Conservation (phyloP, 306 rosid genomes). For the Quillaja saponaria region DNA sequence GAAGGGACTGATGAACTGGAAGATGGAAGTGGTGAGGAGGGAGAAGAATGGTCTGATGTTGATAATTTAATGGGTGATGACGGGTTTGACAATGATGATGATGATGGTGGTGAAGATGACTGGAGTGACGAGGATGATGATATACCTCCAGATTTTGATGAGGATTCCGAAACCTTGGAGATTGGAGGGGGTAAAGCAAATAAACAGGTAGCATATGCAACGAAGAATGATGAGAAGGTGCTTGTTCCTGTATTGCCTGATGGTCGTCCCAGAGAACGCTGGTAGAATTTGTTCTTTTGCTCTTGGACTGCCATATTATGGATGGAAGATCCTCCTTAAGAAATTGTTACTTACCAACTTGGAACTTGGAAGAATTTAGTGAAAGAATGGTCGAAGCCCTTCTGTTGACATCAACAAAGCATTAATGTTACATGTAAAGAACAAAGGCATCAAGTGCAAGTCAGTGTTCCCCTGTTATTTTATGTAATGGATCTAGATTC, state of each 20-base stretch:
- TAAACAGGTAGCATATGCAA: conserved; percentile 36
- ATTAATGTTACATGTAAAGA: conserved; percentile 14
- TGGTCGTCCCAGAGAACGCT: conserved; percentile 72
- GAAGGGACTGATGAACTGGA: conserved; percentile 40
- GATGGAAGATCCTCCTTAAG: conserved; percentile 24
- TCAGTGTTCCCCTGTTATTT: neutral
- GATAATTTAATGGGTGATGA: conserved; percentile 46
- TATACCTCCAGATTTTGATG: conserved; percentile 65
- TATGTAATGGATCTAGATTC: too few species aligned
- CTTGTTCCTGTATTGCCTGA: conserved; percentile 55
- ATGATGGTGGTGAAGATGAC: conserved; percentile 39
- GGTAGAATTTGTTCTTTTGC: conserved; percentile 45
- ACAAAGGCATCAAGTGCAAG: conserved; percentile 9
- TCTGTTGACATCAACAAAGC: conserved; percentile 7
- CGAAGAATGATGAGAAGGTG: conserved; percentile 33
- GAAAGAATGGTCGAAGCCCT: neutral
- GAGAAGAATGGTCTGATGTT: conserved; percentile 55
- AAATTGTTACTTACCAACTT: conserved; percentile 13
- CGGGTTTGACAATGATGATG: conserved; percentile 33
- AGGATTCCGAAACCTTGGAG: conserved; percentile 44
- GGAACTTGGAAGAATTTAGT: conserved; percentile 26
- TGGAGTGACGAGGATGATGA: conserved; percentile 75
- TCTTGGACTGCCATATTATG: conserved; percentile 27
- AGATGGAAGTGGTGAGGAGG: conserved; percentile 50
- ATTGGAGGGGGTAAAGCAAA: conserved; percentile 34